Evolutionary conservation across 768 basidiomycete genomes (phyloP).

Genomic region (Agaricus bisporus): DNA sequence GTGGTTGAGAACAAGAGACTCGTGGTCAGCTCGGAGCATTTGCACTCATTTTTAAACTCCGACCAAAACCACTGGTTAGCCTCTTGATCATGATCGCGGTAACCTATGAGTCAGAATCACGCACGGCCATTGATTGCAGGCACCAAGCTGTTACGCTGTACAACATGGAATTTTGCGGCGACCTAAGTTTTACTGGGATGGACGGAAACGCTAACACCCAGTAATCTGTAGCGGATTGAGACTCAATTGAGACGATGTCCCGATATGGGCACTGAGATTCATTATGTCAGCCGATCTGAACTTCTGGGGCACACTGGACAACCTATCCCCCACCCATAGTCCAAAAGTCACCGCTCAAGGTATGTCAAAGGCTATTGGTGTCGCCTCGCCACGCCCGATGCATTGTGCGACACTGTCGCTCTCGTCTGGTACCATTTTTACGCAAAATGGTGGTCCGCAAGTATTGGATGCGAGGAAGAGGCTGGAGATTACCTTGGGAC

Average conservation of each 20-base stretch:
- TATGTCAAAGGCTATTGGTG: slow-evolving; percentile 21
- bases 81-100: background rate
- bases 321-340: slow-evolving; percentile 16
- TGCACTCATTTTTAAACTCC: slow-evolving; percentile 13
- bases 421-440: slow-evolving; percentile 19
- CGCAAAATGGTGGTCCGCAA: slow-evolving; percentile 12
- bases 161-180: too few relatives aligned
- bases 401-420: slow-evolving; percentile 4
- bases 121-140: background rate
- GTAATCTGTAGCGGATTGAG: background rate
- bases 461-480: slow-evolving; percentile 28
- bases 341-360: slow-evolving; percentile 36
- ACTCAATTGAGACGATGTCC: background rate
- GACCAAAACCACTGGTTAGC: slow-evolving; percentile 5
- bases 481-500: slow-evolving; percentile 32
- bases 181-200: too few relatives aligned
- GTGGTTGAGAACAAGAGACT: slow-evolving; percentile 12
- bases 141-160: background rate
- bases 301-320: background rate
- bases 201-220: too few relatives aligned
- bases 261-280: background rate
- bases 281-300: slow-evolving; percentile 10
- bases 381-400: slow-evolving; percentile 13
- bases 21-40: slow-evolving; percentile 10
- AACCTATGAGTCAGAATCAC: background rate